phyloP scores from a whole-genome alignment of 2,329 filamentous ascomycete species.

The Monosporascus sp. region DNA sequence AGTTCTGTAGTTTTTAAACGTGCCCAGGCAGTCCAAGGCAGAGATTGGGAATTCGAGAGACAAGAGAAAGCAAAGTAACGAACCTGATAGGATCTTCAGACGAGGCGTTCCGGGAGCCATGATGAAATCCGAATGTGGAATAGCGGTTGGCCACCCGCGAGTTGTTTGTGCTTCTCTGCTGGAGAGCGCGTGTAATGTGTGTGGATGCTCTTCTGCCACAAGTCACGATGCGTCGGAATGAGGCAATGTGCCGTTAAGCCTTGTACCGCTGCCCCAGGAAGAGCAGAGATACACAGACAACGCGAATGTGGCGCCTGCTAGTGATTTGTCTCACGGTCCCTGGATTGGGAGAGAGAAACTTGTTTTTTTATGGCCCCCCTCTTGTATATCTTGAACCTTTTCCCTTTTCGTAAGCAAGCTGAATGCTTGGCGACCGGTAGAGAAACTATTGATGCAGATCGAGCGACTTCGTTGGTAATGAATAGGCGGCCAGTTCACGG shows the following conservation, averaged over 20 bases:
- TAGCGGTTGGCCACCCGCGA: conserved; percentile 17
- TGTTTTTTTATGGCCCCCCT: conserved; percentile 10
- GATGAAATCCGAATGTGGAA: conserved; percentile 36
- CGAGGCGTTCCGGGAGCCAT: conserved; percentile 57
- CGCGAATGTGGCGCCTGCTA: conserved; percentile 20
- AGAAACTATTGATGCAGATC: conserved; percentile 20
- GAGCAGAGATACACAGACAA: conserved; percentile 19
- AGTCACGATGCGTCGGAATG: conserved; percentile 23
- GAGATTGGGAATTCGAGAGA: neutral
- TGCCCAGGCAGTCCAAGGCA: neutral
- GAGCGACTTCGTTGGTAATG: conserved; percentile 10
- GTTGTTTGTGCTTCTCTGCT: conserved; percentile 18
- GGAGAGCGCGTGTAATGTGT: conserved; percentile 13
- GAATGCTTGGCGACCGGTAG: conserved; percentile 14
- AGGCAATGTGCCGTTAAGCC: conserved; percentile 12
- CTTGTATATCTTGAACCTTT: conserved; percentile 7
- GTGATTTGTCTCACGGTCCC: conserved; percentile 19
- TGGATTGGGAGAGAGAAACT: conserved; percentile 9
- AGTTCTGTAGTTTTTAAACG: neutral
- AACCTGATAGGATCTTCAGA: conserved; percentile 57
- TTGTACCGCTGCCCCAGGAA: conserved; percentile 17
- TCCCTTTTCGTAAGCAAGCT: conserved; percentile 16
- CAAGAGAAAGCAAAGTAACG: conserved; percentile 25
- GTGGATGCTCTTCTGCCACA: conserved; percentile 8
- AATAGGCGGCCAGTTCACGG: conserved; percentile 11